Percentiles rank a stretch among this genome's conserved stretches.
These are phyloP conservation scores for Penicillium simplicissimum DNA, from an alignment of 495 filamentous ascomycete genomes.

Conservation along the genomic window DNA sequence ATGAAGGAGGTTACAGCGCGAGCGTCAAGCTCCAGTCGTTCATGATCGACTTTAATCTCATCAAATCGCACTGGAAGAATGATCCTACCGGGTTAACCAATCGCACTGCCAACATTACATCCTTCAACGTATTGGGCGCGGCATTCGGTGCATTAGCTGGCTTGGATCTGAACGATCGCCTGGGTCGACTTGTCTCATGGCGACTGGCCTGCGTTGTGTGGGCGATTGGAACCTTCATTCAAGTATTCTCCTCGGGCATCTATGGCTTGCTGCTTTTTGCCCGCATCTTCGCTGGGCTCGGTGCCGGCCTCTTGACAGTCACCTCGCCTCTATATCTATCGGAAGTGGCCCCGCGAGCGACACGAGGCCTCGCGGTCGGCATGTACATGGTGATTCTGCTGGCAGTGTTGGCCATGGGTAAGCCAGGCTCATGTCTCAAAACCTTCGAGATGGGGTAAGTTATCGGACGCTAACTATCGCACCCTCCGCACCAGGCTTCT, in stretches of 20 bases:
- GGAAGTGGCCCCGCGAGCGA: conserved; percentile 51
- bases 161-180: conserved; percentile 43
- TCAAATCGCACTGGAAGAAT: conserved; percentile 36
- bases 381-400: conserved; percentile 52
- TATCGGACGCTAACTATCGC: conserved; percentile 3
- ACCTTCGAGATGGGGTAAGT: background rate
- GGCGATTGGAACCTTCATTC: conserved; percentile 44
- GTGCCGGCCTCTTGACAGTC: conserved; percentile 51
- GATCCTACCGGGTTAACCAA: conserved; percentile 40
- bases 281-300: conserved; percentile 47
- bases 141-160: conserved; percentile 43
- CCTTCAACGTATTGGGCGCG: conserved; percentile 47
- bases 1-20: conserved; percentile 51
- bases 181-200: conserved; percentile 43
- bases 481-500: conserved; percentile 39
- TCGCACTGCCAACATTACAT: conserved; percentile 48
- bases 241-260: conserved; percentile 45
- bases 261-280: conserved; percentile 48
- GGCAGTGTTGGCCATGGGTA: conserved; percentile 40
- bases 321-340: conserved; percentile 52
- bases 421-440: conserved; percentile 10
- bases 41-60: conserved; percentile 41
- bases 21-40: conserved; percentile 44
- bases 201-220: conserved; percentile 43
- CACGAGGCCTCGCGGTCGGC: conserved; percentile 52